Percentiles rank a stretch among this genome's conserved stretches.
These are phyloP conservation scores for Schizosaccharomyces pombe DNA, from an alignment of 805 yeast species.

Conservation along the genomic window DNA sequence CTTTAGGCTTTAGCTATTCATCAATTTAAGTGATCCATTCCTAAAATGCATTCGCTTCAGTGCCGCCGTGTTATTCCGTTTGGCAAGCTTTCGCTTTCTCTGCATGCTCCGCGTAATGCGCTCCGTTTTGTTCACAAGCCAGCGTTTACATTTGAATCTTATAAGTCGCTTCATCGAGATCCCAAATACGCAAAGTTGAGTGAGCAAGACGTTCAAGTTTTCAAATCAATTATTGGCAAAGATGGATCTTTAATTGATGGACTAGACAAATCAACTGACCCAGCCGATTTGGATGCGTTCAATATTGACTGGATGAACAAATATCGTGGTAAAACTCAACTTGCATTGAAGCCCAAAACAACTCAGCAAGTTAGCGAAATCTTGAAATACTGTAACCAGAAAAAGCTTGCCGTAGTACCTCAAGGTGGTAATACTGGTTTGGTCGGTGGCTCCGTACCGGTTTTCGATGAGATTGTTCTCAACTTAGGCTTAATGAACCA, in stretches of 20 bases:
- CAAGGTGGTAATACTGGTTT: conserved; percentile 95
- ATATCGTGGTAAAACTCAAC: conserved; percentile 63
- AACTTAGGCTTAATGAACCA: conserved; percentile 49
- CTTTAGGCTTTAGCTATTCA: no score
- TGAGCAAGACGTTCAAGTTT: background rate
- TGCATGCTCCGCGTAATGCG: background rate
- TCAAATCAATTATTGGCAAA: background rate
- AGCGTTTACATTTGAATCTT: background rate
- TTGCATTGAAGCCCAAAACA: conserved; percentile 64
- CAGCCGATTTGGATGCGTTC: conserved; percentile 35
- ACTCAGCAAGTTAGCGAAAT: conserved; percentile 57
- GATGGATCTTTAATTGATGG: background rate
- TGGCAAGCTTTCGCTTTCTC: no score
- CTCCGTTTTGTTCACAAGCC: background rate
- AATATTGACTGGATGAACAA: conserved; percentile 91
- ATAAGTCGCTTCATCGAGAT: background rate
- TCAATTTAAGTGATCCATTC: no score
- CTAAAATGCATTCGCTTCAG: no score
- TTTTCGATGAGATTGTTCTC: conserved; percentile 69
- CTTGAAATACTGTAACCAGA: conserved; percentile 55
- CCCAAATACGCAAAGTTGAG: background rate
- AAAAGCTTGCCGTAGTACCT: conserved; percentile 66
- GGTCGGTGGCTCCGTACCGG: conserved; percentile 84
- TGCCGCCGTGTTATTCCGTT: no score
- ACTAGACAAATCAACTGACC: background rate